Conservation (phyloP, 169 alveolate species). For the Toxoplasma gondii region DNA sequence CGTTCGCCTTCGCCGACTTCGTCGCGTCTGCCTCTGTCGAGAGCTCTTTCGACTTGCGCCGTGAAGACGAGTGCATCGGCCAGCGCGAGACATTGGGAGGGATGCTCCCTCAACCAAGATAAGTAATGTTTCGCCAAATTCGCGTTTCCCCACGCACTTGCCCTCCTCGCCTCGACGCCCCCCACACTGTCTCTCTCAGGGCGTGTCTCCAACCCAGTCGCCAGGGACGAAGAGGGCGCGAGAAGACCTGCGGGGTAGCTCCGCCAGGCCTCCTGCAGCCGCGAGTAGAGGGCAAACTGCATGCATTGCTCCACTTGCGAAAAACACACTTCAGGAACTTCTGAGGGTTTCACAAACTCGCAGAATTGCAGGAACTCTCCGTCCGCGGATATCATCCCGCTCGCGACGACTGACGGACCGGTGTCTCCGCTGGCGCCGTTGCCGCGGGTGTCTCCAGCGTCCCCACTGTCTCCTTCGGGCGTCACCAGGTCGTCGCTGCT, state of each 20-base stretch:
- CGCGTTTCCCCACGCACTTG: background rate
- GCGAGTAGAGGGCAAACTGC: background rate
- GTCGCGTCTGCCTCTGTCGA: background rate
- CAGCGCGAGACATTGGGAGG: constrained; percentile 57
- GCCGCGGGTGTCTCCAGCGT: background rate
- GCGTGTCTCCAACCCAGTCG: background rate
- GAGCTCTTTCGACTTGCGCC: constrained; percentile 42
- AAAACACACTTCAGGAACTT: background rate
- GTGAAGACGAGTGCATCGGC: constrained; percentile 51
- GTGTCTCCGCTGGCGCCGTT: background rate
- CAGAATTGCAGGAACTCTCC: background rate
- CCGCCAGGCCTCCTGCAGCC: background rate
- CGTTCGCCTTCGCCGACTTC: background rate
- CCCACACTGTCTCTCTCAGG: background rate
- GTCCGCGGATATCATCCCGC: background rate
- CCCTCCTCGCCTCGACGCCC: background rate
- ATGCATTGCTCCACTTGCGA: background rate
- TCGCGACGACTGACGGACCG: background rate
- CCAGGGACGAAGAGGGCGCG: background rate
- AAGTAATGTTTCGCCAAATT: background rate
- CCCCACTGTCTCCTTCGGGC: background rate
- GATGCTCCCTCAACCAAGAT: constrained; percentile 41
- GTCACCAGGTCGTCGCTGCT: background rate
- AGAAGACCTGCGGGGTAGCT: background rate
- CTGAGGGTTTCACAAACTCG: background rate